Base-by-base conservation (phyloP, 2,329 filamentous ascomycete genomes). In the Fusarium lateritium region DNA sequence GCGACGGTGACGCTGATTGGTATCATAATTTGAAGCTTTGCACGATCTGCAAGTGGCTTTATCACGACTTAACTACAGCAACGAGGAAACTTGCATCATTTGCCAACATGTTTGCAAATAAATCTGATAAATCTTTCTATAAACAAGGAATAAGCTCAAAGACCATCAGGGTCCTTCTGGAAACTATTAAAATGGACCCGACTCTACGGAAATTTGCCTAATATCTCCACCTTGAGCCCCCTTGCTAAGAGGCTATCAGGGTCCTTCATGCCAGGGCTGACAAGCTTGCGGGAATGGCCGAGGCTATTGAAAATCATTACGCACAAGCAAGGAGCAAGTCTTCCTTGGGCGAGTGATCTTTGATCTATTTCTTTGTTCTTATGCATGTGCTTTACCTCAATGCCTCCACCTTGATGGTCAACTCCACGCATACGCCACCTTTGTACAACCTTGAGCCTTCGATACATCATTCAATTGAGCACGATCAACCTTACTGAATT, bases 351-450 rank as follows among this genome's bases (percentile, higher is more conserved):
- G 5, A 44, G 2, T 6, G 2, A 14, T 3, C 22, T 2, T 2
- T 31, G 9, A 2, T 22, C 26, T 15, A 44, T 44, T 10, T 19
- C 5, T 8, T 17, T 24, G 14, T 17, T 13, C 13, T n/a, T 15
- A 34, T 49, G 13, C 45, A 28, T 40, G 19, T 21, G 7, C 24
- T 42, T 24, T 24, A 31, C 52, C 8, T 44, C 8, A 33, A 34
- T 61, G 14, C 15, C 22, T 19, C 15, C 33, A 70, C 66, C 66
- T 47, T 69, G 66, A 69, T 69, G 56, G 66, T 21, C 21, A 47
- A 31, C 22, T 24, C 31, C 28, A 31, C 26, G 10, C 36, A 47
- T 7, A 22, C 33, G 33, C 36, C 46, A 52, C 15, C 17, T 24
- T 21, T 13, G 15, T 26, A 17, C 13, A 17, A 24, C 31, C 11